Base-by-base conservation (phyloP, 2,329 filamentous ascomycete species). In the Bipolaris victoriae region DNA sequence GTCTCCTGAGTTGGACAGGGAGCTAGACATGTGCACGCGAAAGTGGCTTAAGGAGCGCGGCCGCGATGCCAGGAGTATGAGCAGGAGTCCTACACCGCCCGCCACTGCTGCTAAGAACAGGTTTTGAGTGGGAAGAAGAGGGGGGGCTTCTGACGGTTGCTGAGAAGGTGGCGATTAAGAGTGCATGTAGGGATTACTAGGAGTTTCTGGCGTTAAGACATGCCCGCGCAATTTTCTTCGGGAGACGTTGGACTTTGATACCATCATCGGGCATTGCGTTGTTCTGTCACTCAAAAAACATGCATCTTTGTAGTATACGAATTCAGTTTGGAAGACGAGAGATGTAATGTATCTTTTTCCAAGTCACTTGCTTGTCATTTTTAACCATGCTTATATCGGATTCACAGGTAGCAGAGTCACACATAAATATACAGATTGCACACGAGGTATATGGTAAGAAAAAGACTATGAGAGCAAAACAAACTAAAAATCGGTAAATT, bases 1-100 rank as follows among this genome's bases (percentile, higher is more conserved):
- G 3, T 87, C 86, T 67, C 83, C 91, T 10, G 94, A 98, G 80
- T 82, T 99, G 68, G 95, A 99, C 61, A 82, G 89, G 63, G 95
- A 99, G 67, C 78, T 99, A 68, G 88, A 90, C 62, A 84, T 98
- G 67, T 87, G 87, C 70, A 98, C 94, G 62, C 96, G 97, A 86
- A 98, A 98, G 84, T 98, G 94, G 93, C 81, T 98, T 74, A 91
- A 91, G 81, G 80, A 87, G 79, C 85, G 92, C 60, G 94, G 92
- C 18, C 84, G 90, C 68, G 94, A 97, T 79, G 88, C 89, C 73
- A 86, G 92, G 78, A 96, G 91, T 76, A 86, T 88, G 63, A 90
- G 82, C 64, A 85, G 91, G 72, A 96, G 91, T 74, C 92, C 93
- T 0, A 95, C 90, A 67, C 94, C 94, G 3, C 92, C 96, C 77